phyloP scores from a whole-genome alignment of 2,329 filamentous ascomycete species.

The Cordyceps tenuipes region DNA sequence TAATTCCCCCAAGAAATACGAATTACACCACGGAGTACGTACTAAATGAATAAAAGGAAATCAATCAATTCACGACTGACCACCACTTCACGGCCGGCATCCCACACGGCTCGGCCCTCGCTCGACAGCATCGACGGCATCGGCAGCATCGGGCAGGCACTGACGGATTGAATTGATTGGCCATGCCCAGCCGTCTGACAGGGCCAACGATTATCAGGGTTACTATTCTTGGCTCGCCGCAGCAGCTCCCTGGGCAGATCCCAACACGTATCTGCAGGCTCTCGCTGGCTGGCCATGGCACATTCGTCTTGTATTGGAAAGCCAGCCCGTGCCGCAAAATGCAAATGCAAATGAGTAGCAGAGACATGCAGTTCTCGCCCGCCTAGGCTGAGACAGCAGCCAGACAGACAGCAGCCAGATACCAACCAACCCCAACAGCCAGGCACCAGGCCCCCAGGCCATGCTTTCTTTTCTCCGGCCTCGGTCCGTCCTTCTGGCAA shows the following conservation, averaged over 20 bases:
- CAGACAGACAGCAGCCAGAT: neutral
- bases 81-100: neutral
- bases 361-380: constrained; percentile 6
- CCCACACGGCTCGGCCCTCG: neutral
- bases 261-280: constrained; percentile 1
- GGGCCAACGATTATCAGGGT: neutral
- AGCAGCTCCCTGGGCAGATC: neutral
- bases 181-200: neutral
- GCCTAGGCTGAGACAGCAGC: neutral
- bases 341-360: constrained; percentile 8
- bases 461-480: neutral
- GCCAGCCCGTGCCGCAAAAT: neutral
- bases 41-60: neutral
- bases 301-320: constrained; percentile 2
- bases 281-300: neutral
- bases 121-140: neutral
- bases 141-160: neutral
- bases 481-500: neutral
- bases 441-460: neutral
- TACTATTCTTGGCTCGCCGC: neutral
- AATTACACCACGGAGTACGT: no score
- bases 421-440: no score
- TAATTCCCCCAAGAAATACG: no score
- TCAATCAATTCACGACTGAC: neutral
- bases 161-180: no score